Conservation (phyloP, 78 protist genomes). For the Dictyostelium purpureum region DNA sequence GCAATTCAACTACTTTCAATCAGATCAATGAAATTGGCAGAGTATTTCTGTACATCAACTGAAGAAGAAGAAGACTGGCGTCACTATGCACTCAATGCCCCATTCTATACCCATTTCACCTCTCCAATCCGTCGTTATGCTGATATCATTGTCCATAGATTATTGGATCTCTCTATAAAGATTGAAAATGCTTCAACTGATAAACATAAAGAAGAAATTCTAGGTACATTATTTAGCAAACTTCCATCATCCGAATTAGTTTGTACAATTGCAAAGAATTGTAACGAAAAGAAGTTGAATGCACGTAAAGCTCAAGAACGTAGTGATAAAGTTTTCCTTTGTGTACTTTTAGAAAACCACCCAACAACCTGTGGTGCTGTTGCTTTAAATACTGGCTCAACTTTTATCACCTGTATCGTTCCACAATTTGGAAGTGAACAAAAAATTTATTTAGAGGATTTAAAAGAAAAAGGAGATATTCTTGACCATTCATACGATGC, state of each 20-base stretch:
- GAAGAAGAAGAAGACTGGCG: conserved; percentile 73
- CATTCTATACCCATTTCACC: conserved; percentile 99
- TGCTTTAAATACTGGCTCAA: conserved; percentile 3
- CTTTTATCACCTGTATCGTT: conserved; percentile 6
- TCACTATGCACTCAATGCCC: conserved; percentile 84
- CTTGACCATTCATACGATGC: neutral
- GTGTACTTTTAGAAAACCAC: conserved; percentile 34
- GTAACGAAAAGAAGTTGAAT: conserved; percentile 84
- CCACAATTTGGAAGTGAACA: conserved; percentile 69
- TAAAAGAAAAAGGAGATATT: neutral
- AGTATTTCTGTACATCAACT: conserved; percentile 86
- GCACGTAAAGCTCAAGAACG: conserved; percentile 85
- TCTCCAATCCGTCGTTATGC: conserved; percentile 98
- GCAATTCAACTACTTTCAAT: conserved; percentile 85
- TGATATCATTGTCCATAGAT: conserved; percentile 94
- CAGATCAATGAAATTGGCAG: conserved; percentile 93
- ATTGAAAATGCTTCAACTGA: neutral
- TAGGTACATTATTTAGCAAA: neutral
- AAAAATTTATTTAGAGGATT: conserved; percentile 43
- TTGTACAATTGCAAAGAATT: conserved; percentile 21
- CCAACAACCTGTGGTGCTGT: conserved; percentile 29
- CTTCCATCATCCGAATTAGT: conserved; percentile 38
- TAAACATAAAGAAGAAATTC: neutral
- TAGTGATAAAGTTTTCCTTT: conserved; percentile 64
- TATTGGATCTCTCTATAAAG: conserved; percentile 76